phyloP scores from a whole-genome alignment of 2,329 filamentous ascomycete species.

The Zasmidium cellare region DNA sequence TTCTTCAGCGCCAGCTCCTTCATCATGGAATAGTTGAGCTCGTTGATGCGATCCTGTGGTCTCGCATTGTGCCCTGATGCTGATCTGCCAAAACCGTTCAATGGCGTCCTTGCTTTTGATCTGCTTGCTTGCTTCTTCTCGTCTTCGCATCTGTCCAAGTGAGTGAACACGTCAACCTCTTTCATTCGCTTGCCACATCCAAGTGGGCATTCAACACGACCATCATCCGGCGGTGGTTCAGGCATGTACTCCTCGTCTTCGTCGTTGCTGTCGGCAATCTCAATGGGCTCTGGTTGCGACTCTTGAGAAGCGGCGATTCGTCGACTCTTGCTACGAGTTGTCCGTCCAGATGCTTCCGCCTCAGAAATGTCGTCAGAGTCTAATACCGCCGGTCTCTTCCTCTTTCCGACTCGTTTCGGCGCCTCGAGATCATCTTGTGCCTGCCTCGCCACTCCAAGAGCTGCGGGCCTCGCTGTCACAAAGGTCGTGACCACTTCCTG shows the following conservation, averaged over 20 bases:
- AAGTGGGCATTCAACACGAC: slow-evolving; percentile 79
- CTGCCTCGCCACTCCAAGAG: slow-evolving; percentile 63
- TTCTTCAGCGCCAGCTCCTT: slow-evolving; percentile 76
- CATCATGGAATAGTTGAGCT: slow-evolving; percentile 83
- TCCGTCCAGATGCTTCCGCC: slow-evolving; percentile 27
- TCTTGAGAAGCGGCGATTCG: slow-evolving; percentile 32
- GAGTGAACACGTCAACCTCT: slow-evolving; percentile 71
- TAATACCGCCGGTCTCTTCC: slow-evolving; percentile 45
- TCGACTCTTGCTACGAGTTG: slow-evolving; percentile 40
- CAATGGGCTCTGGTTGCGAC: slow-evolving; percentile 31
- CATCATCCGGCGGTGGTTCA: slow-evolving; percentile 57
- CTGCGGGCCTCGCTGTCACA: slow-evolving; percentile 59
- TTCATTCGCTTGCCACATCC: slow-evolving; percentile 78
- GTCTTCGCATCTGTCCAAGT: slow-evolving; percentile 69
- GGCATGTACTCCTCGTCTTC: slow-evolving; percentile 38
- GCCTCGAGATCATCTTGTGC: slow-evolving; percentile 24
- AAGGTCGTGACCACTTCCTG: slow-evolving; percentile 85
- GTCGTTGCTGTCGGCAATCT: slow-evolving; percentile 43
- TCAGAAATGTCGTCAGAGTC: slow-evolving; percentile 34
- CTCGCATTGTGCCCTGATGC: slow-evolving; percentile 32
- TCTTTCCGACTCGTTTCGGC: slow-evolving; percentile 46
- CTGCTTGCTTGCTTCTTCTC: slow-evolving; percentile 31
- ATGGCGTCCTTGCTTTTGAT: slow-evolving; percentile 22
- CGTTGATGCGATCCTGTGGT: slow-evolving; percentile 66
- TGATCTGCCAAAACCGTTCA: slow-evolving; percentile 15